A percentile compares a stretch with the other conserved stretches of the same genome.
phyloP scores from a whole-genome alignment of 106 monocot genomes.

The Xerophyta viscosa region DNA sequence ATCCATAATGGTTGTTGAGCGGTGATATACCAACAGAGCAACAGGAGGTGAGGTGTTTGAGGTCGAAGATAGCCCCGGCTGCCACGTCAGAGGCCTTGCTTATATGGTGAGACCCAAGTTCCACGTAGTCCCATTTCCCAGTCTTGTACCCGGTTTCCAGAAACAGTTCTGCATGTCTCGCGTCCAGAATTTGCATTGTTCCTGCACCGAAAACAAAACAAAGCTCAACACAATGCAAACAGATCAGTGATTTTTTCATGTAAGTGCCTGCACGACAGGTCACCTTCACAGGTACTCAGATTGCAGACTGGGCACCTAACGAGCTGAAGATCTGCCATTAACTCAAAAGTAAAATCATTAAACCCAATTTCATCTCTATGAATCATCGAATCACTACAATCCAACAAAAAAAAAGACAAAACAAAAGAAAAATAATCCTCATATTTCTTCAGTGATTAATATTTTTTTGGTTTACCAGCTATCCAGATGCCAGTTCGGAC shows the following conservation, averaged over 20 bases:
- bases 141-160: slow-evolving; percentile 48
- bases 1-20: not conserved
- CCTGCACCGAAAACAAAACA: slow-evolving; percentile 19
- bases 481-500: slow-evolving; percentile 59
- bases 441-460: too few relatives aligned
- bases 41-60: slow-evolving; percentile 27
- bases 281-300: slow-evolving; percentile 68
- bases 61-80: slow-evolving; percentile 61
- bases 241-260: not conserved
- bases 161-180: slow-evolving; percentile 73
- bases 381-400: too few relatives aligned
- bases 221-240: too few relatives aligned
- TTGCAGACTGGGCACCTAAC: slow-evolving; percentile 69
- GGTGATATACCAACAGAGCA: slow-evolving; percentile 28
- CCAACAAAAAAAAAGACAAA: too few relatives aligned
- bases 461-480: slow-evolving; percentile 24
- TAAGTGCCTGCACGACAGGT: not conserved
- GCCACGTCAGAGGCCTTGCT: slow-evolving; percentile 36
- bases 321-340: slow-evolving; percentile 59
- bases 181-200: slow-evolving; percentile 87
- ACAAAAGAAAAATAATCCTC: too few relatives aligned
- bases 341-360: too few relatives aligned
- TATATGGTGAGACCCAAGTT: slow-evolving; percentile 47
- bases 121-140: slow-evolving; percentile 61
- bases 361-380: too few relatives aligned